Conservation (phyloP, 192 early-diverging fungal species). For the Endogone sp. region DNA sequence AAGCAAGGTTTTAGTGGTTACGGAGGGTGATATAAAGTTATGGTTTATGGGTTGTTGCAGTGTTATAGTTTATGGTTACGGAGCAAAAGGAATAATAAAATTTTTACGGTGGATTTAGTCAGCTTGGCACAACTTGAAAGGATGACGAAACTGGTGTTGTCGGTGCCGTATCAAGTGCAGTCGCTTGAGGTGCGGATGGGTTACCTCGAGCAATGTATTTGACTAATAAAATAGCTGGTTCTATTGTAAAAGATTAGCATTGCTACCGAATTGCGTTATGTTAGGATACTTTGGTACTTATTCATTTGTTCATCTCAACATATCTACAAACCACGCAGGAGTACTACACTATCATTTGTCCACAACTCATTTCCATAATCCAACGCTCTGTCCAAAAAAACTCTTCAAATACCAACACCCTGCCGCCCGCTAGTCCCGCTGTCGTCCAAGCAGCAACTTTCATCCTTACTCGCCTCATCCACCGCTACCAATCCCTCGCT, state of each 20-base stretch:
- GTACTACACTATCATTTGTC: slow-evolving; percentile 46
- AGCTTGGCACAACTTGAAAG: slow-evolving; percentile 52
- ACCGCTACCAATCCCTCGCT: slow-evolving; percentile 40
- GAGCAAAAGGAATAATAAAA: not conserved
- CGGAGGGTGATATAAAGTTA: too few species aligned
- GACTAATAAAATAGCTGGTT: too few species aligned
- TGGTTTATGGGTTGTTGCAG: slow-evolving; percentile 25
- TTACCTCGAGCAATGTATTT: too few species aligned
- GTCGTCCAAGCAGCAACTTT: slow-evolving; percentile 42
- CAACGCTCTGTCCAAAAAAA: not conserved
- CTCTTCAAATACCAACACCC: not conserved
- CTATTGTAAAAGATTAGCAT: too few species aligned
- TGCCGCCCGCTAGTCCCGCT: not conserved
- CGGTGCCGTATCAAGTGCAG: slow-evolving; percentile 52
- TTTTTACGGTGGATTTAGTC: slow-evolving; percentile 31
- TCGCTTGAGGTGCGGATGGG: slow-evolving; percentile 51
- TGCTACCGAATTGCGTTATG: too few species aligned
- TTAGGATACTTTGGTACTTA: too few species aligned
- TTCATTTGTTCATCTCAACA: too few species aligned
- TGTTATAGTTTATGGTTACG: not conserved
- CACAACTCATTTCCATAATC: slow-evolving; percentile 38
- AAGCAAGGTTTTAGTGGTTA: too few species aligned
- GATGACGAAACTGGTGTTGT: slow-evolving; percentile 51
- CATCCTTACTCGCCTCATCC: slow-evolving; percentile 44
- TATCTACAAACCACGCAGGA: slow-evolving; percentile 25